Evolutionary conservation across 495 filamentous ascomycete species (phyloP), one percentile per base, ranked within the genome.

Genomic region (Thermothielavioides terrestris): DNA sequence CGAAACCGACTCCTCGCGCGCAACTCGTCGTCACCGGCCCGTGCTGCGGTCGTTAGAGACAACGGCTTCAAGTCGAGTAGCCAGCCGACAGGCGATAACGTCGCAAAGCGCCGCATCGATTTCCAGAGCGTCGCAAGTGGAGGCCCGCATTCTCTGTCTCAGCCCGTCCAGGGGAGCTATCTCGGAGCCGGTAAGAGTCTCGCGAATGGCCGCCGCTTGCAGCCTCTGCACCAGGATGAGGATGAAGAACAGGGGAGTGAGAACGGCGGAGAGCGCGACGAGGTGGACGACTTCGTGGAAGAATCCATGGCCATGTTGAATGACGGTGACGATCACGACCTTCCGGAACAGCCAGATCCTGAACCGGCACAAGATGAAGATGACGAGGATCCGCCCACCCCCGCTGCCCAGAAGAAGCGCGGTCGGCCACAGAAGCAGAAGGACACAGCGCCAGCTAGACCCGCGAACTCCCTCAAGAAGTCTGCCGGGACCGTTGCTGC

Each of bases 1-100:
- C 68, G 77, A 30, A 73, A 70, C 50, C 67, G 64, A 52, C 63
- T 59, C 50, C 54, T 64, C 60, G 74, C 27, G 53, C 74, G 53
- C 61, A 71, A 46, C 57, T 73, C 63, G n/a, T 75, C 68, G 42
- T 71, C 66, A 21, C 53, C 30, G 35, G 41, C 42, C 42, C 53
- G 30, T 22, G 40, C 37, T 31, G 37, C 37, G 21, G 15, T 44
- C 31, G 40, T 43, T 51, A 51, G 48, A 48, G 40, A 43, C 34
- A 43, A 54, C 41, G 47, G 46, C 5, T 30, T 42, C 30, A 18
- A 34, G 12, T 50, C 50, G 15, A 55, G 52, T 31, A 55, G 52
- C n/a, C 59, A 61, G 34, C 58, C 58, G 5, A 47, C 37, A 28
- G 22, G 26, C 21, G 32, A 46, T 14, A 44, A 44, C 25, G 32